phyloP scores from a whole-genome alignment of 2,329 filamentous ascomycete species.

The Aspergillus uvarum region DNA sequence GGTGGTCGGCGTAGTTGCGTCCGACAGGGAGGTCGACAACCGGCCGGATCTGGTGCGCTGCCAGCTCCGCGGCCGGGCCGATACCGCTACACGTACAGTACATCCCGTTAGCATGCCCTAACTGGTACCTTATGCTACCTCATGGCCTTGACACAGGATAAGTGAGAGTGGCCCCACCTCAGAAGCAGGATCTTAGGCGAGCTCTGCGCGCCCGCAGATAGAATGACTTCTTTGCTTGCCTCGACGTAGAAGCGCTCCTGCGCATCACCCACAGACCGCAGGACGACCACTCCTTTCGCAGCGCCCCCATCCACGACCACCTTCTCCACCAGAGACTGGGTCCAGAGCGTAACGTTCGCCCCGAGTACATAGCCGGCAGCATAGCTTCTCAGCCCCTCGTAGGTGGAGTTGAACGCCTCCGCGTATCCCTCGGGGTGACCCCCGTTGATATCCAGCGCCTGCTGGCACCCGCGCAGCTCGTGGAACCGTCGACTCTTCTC shows the following conservation, averaged over 20 bases:
- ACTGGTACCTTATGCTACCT: too few relatives aligned
- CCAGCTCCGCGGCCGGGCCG: not conserved
- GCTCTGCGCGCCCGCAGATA: not conserved
- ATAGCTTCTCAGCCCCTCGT: not conserved
- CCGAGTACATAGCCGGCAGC: not conserved
- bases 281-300: not conserved
- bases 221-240: not conserved
- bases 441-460: not conserved
- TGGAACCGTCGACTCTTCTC: not conserved
- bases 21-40: not conserved
- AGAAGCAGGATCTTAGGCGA: constrained; percentile 1
- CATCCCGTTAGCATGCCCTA: too few relatives aligned
- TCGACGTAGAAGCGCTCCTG: not conserved
- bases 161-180: not conserved
- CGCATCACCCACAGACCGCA: not conserved
- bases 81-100: not conserved
- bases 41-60: not conserved
- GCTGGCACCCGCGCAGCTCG: not conserved
- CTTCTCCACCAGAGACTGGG: not conserved
- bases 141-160: not conserved
- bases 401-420: constrained; percentile 3
- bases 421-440: not conserved
- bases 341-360: not conserved
- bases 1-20: not conserved
- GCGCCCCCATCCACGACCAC: not conserved